Evolutionary conservation across 768 basidiomycete genomes (phyloP), one percentile per base, ranked within the genome.

Genomic region (Auriscalpium orientale): DNA sequence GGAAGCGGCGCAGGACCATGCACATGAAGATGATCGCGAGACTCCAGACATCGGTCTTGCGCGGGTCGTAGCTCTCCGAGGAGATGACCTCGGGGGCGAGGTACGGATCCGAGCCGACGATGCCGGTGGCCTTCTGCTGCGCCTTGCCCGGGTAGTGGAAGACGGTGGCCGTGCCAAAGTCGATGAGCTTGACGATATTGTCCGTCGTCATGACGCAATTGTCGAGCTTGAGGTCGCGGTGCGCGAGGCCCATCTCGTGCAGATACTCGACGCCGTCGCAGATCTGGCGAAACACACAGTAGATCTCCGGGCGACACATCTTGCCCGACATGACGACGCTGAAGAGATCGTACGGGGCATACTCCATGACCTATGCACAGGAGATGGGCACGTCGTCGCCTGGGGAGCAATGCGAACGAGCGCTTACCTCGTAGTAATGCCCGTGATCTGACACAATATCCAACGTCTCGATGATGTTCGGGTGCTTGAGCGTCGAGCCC

Each of bases 241-340:
- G 97, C 6, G 97, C 97, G 51, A 98, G 86, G 28, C 97, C 97
- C 76, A 98, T 85, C 62, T 91, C 88, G 72, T 99, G 97, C 49
- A 99, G 85, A 69, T 99, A 98, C 71, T 95, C 90, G 59, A 99
- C 95, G 55, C 97, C 97, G 64, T 92, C 89, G 71, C 95, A 91
- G 63, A 99, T 98, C 72, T 99, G 97, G 58, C 94, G 90, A 74
- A 98, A 98, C 61, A 98, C 93, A 69, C 97, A 99, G 75, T 97
- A 98, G 54, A 98, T 94, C 72, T 99, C 95, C 51, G 95, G 94
- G 21, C 97, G 88, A 58, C 86, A 83, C 97, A 99, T 99, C 74
- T 93, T 97, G 61, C 92, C 91, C 15, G 95, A 94, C 97, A 99
- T 99, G 79, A 99, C 97, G 67, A 98, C 95, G 57, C 89, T 91